phyloP scores from a whole-genome alignment of 1,284 basidiomycete genomes.

The Tilletia horrida region DNA sequence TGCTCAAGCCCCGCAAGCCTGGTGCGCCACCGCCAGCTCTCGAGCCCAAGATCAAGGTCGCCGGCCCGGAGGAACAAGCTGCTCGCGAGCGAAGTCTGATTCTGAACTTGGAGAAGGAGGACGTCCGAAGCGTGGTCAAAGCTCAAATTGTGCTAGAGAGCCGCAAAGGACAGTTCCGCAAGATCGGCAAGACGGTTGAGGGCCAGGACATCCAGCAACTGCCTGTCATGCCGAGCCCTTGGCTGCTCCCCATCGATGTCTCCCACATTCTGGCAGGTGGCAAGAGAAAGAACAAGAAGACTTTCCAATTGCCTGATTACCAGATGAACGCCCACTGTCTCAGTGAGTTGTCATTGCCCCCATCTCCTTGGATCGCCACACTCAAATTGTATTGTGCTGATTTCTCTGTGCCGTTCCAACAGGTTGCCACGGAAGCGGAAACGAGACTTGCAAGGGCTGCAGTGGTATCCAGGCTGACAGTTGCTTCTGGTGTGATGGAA shows the following conservation, averaged over 20 bases:
- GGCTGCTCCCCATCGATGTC: slow-evolving; percentile 38
- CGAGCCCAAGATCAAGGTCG: neutral
- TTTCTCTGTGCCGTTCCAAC: neutral
- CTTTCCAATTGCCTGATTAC: slow-evolving; percentile 35
- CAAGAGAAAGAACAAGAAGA: slow-evolving; percentile 36
- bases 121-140: slow-evolving; percentile 40
- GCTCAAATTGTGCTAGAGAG: slow-evolving; percentile 44
- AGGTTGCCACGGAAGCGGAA: slow-evolving; percentile 31
- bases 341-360: too few species aligned
- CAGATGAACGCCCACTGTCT: slow-evolving; percentile 33
- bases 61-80: slow-evolving; percentile 29
- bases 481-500: slow-evolving; percentile 47
- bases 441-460: slow-evolving; percentile 31
- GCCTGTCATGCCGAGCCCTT: slow-evolving; percentile 36
- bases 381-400: neutral
- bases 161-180: slow-evolving; percentile 20
- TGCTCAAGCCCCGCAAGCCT: slow-evolving; percentile 9
- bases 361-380: neutral
- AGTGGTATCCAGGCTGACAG: slow-evolving; percentile 37
- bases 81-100: slow-evolving; percentile 31
- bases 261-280: slow-evolving; percentile 23
- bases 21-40: slow-evolving; percentile 14
- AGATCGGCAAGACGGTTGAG: slow-evolving; percentile 29
- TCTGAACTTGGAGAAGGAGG: slow-evolving; percentile 31
- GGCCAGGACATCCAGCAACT: slow-evolving; percentile 19